phyloP scores from a whole-genome alignment of 176 grass and related monocot genomes.

The Tuctoria greenei region DNA sequence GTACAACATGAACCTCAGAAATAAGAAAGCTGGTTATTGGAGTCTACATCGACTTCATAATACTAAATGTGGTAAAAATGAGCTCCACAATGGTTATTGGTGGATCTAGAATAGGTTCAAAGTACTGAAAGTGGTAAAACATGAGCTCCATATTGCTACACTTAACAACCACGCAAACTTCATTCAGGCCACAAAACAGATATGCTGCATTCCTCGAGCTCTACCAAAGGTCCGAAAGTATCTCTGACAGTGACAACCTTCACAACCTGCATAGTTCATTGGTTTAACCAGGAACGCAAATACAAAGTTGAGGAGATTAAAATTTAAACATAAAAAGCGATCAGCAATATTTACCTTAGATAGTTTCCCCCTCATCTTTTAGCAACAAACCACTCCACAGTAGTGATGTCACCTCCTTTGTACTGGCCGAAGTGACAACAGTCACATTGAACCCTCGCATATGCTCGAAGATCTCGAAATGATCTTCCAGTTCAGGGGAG shows the following conservation, averaged over 20 bases:
- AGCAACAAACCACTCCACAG: slow-evolving; percentile 28
- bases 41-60: neutral
- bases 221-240: neutral
- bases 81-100: neutral
- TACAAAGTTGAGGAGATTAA: neutral
- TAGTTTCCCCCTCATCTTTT: slow-evolving; percentile 22
- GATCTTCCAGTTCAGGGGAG: slow-evolving; percentile 43
- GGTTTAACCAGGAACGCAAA: neutral
- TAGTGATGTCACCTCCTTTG: slow-evolving; percentile 38
- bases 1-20: neutral
- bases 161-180: neutral
- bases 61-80: neutral
- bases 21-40: neutral
- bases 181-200: neutral
- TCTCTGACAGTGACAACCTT: neutral
- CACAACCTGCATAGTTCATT: neutral
- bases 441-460: slow-evolving; percentile 46
- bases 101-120: neutral
- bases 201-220: neutral
- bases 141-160: neutral
- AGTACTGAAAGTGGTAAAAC: neutral
- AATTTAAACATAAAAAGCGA: neutral
- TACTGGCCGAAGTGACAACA: slow-evolving; percentile 32
- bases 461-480: slow-evolving; percentile 56
- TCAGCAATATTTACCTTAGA: neutral